phyloP scores from a whole-genome alignment of 2,329 filamentous ascomycete species.

The Fusarium nanum region DNA sequence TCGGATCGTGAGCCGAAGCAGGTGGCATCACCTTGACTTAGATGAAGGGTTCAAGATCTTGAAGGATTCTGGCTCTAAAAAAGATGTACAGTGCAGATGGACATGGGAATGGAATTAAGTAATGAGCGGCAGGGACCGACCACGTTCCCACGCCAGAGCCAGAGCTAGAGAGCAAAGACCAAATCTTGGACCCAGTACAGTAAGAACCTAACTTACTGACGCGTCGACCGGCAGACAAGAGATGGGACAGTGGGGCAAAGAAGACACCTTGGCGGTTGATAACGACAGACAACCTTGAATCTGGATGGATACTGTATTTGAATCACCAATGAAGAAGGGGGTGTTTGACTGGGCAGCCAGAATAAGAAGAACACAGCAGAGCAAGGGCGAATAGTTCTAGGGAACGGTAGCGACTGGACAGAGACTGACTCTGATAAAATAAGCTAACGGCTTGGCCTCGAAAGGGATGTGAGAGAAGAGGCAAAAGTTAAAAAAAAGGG shows the following conservation, averaged over 20 bases:
- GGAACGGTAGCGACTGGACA: conserved; percentile 5
- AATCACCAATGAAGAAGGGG: conserved; percentile 16
- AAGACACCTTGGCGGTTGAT: conserved; percentile 24
- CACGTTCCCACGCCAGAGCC: conserved; percentile 38
- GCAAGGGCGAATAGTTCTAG: conserved; percentile 4
- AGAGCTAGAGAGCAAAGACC: conserved; percentile 12
- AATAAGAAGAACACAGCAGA: not conserved
- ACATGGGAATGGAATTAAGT: conserved; percentile 40
- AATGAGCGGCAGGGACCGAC: conserved; percentile 48
- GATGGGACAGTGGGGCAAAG: conserved; percentile 38
- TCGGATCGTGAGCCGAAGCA: conserved; percentile 20
- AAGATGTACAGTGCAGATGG: conserved; percentile 19
- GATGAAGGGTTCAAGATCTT: conserved; percentile 14
- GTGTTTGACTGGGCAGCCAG: not conserved
- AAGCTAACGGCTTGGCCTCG: conserved; percentile 21
- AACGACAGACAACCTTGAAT: conserved; percentile 21
- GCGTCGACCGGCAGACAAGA: conserved; percentile 39
- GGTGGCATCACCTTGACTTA: conserved; percentile 8
- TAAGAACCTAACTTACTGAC: conserved; percentile 39
- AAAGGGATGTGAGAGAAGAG: conserved; percentile 8
- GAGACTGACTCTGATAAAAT: conserved; percentile 16
- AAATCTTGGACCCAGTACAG: conserved; percentile 27
- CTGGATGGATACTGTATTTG: not conserved
- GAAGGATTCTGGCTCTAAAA: conserved; percentile 31
- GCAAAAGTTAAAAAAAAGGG: conserved; percentile 3